phyloP scores from a whole-genome alignment of 805 yeast species.

The Saturnispora hagleri region DNA sequence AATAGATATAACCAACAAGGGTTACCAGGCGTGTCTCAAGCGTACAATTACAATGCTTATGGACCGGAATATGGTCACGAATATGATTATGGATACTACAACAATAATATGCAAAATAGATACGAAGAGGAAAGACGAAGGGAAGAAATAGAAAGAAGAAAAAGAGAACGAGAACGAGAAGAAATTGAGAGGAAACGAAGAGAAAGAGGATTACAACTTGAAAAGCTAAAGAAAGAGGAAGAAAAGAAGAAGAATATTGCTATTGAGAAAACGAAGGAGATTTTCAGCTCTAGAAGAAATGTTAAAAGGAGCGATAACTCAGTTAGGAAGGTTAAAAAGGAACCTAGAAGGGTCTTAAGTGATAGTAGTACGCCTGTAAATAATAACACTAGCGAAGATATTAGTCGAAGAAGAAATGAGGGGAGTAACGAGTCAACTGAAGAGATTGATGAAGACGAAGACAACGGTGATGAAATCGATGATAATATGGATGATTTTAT shows the following conservation, averaged over 20 bases:
- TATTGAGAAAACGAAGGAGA: constrained; percentile 5
- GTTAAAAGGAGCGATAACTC: not conserved
- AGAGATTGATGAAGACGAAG: not conserved
- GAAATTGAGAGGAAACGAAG: not conserved
- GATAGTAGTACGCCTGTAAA: not conserved
- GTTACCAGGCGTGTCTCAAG: not conserved
- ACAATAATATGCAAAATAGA: not conserved
- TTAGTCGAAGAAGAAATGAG: not conserved
- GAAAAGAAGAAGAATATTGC: constrained; percentile 1
- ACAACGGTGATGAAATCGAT: not conserved
- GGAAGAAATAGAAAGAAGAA: not conserved
- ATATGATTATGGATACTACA: constrained; percentile 7
- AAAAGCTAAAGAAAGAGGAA: not conserved
- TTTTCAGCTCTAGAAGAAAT: constrained; percentile 5
- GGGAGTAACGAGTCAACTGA: constrained; percentile 3
- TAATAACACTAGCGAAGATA: not conserved
- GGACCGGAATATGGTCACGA: not conserved
- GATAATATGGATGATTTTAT: constrained; percentile 5
- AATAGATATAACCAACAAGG: not conserved
- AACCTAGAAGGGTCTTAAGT: not conserved
- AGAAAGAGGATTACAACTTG: not conserved
- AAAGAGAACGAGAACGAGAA: not conserved
- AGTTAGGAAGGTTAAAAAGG: not conserved
- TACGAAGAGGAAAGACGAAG: constrained; percentile 6
- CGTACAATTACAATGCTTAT: not conserved